Base-by-base conservation (phyloP, 768 basidiomycete genomes). In the Pleurotus tuoliensis region DNA sequence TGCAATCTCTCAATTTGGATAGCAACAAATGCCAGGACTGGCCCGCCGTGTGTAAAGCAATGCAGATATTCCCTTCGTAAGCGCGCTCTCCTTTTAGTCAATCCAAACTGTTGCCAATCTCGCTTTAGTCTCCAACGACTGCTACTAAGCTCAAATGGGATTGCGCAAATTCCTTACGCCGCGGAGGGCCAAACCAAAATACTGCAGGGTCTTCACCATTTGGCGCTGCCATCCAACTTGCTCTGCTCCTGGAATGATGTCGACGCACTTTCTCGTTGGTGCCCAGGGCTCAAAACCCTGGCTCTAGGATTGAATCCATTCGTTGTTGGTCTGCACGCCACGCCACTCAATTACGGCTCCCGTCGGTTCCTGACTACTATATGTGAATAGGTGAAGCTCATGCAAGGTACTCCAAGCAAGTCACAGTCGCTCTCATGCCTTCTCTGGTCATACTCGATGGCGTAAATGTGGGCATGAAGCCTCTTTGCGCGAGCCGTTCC, bases 401-500 rank as follows among this genome's bases (percentile, higher is more conserved):
- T 39, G 70, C 63, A 56, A 69, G 72, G 49, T 69, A 77, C 64
- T 67, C 77, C 20, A 83, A 89, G 53, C 81, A 85, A 59, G 75
- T 89, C 61, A 69, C 80, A 39, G 79, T 92, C 62, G 87, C 90
- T 46, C 81, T 79, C 66, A 75, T 92, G 13, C 81, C 87, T n/a
- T 77, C 78, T 30, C 77, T 94, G 51, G 61, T 66, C 25, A 66
- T 64, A 37, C 78, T 94, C 38, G 88, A 94, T 67, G 87, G 84
- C 44, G 78, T 84, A 48, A 61, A 63, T 62, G 89, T 89, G 67
- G 63, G 85, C 73, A 53, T 56, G 57, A 27, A 39, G 50, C 39
- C 46, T 55, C 56, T 57, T 53, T 40, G 41, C 40, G 49, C 58
- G 50, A 24, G 24, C 30, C 44, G 27, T 47, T 34, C 30, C 30